Evolutionary conservation across 306 rosid species (phyloP).

Genomic region (Begonia loranthoides): DNA sequence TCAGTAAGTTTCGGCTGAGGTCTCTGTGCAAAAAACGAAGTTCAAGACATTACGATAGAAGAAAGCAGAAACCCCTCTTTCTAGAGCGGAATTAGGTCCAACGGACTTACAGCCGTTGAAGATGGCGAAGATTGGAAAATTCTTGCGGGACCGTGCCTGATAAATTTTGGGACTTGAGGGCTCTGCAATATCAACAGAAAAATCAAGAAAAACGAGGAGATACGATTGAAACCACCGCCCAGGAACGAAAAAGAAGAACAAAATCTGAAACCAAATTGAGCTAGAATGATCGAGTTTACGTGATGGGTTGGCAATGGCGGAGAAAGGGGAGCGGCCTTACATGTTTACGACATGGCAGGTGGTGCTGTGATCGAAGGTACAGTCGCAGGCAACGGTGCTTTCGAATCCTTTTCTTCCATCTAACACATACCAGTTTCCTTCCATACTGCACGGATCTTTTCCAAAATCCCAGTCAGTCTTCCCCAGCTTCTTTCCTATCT

Average conservation of each 20-base stretch:
- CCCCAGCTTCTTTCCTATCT: constrained; percentile 63
- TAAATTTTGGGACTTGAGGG: constrained; percentile 63
- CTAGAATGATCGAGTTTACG: too few species aligned
- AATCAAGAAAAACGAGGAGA: constrained; percentile 4
- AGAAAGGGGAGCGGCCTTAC: constrained; percentile 17
- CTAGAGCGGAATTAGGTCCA: too few species aligned
- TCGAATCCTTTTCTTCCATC: constrained; percentile 36
- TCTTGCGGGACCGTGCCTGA: constrained; percentile 64
- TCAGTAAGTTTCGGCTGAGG: constrained; percentile 58
- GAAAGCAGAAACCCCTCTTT: too few species aligned
- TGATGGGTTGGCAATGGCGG: too few species aligned
- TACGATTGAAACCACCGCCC: neutral
- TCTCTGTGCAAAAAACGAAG: constrained; percentile 32
- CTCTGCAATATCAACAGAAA: constrained; percentile 26
- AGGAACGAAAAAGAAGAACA: neutral
- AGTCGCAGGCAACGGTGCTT: constrained; percentile 44
- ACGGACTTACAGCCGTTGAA: constrained; percentile 38
- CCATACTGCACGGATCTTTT: constrained; percentile 59
- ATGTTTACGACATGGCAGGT: constrained; percentile 73
- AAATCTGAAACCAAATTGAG: too few species aligned
- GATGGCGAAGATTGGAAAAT: constrained; percentile 64
- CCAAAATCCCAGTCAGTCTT: constrained; percentile 81
- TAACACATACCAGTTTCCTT: constrained; percentile 46
- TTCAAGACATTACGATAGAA: constrained; percentile 11
- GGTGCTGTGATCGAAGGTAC: constrained; percentile 44